A percentile compares a stretch with the other conserved stretches of the same genome.
Evolutionary conservation across 148 eudicot species (phyloP).

Genomic region (Simmondsia chinensis): DNA sequence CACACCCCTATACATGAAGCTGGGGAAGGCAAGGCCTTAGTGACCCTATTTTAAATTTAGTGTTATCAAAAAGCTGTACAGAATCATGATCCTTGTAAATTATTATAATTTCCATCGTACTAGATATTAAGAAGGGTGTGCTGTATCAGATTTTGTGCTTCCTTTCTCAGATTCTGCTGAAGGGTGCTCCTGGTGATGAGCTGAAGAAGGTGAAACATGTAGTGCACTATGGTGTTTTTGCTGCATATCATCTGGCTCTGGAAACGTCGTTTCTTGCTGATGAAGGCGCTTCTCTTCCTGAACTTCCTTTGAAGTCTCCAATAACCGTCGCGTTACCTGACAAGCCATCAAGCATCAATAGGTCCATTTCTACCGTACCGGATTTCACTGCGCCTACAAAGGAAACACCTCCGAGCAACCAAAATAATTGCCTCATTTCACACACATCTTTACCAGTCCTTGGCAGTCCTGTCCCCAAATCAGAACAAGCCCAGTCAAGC

Average conservation of each 20-base stretch:
- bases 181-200: slow-evolving; percentile 87
- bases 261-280: slow-evolving; percentile 99
- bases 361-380: slow-evolving; percentile 63
- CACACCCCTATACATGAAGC: too few relatives aligned
- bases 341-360: slow-evolving; percentile 51
- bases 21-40: too few relatives aligned
- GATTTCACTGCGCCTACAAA: slow-evolving; percentile 38
- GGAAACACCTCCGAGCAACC: slow-evolving; percentile 45
- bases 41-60: too few relatives aligned
- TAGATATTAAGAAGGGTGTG: too few relatives aligned
- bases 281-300: slow-evolving; percentile 93
- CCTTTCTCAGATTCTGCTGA: slow-evolving; percentile 93
- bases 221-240: slow-evolving; percentile 86
- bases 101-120: too few relatives aligned
- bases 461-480: slow-evolving; percentile 7
- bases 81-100: too few relatives aligned
- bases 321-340: slow-evolving; percentile 72
- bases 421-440: slow-evolving; percentile 21
- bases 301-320: slow-evolving; percentile 62
- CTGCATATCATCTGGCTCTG: slow-evolving; percentile 95
- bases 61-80: too few relatives aligned
- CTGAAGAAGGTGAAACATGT: slow-evolving; percentile 98
- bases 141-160: too few relatives aligned
- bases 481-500: slow-evolving; percentile 12
- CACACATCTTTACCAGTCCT: slow-evolving; percentile 16